phyloP scores from a whole-genome alignment of 495 filamentous ascomycete species.

The Jackrogersella minutella region DNA sequence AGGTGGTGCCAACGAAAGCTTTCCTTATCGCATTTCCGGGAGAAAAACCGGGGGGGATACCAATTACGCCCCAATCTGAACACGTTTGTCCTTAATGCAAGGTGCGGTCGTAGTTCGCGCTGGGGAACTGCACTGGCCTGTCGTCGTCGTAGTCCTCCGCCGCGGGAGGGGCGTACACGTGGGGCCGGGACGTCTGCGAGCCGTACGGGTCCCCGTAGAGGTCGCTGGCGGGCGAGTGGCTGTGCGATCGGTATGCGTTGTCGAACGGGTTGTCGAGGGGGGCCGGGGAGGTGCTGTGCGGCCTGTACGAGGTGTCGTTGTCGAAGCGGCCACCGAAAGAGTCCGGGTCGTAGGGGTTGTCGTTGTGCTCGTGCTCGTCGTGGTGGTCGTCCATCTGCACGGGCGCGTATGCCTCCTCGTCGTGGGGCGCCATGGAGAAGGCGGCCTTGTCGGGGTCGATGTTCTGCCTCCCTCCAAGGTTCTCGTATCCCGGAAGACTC shows the following conservation, averaged over 20 bases:
- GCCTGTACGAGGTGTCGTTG: slow-evolving; percentile 43
- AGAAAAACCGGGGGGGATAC: slow-evolving; percentile 24
- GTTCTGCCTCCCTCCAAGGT: slow-evolving; percentile 58
- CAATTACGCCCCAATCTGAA: slow-evolving; percentile 8
- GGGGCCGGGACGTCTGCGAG: slow-evolving; percentile 27
- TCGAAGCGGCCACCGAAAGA: slow-evolving; percentile 46
- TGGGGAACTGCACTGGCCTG: slow-evolving; percentile 51
- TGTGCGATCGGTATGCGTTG: slow-evolving; percentile 45
- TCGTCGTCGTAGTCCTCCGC: slow-evolving; percentile 52
- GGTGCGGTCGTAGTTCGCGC: slow-evolving; percentile 55
- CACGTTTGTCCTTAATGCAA: slow-evolving; percentile 40
- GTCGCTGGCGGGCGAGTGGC: slow-evolving; percentile 38
- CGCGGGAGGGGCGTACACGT: slow-evolving; percentile 49
- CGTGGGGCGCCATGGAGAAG: slow-evolving; percentile 64
- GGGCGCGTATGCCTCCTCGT: slow-evolving; percentile 61
- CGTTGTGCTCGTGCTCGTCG: slow-evolving; percentile 45
- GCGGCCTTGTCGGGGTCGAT: slow-evolving; percentile 67
- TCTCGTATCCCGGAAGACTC: slow-evolving; percentile 73
- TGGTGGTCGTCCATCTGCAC: slow-evolving; percentile 56
- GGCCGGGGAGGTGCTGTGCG: slow-evolving; percentile 43
- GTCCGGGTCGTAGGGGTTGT: slow-evolving; percentile 44
- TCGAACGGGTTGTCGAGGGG: slow-evolving; percentile 56
- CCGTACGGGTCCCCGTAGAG: slow-evolving; percentile 48
- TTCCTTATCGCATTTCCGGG: slow-evolving; percentile 2
- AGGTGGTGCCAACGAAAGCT: too few species aligned